These are phyloP conservation scores for Pseudogymnoascus sp. DNA, from an alignment of 2,329 filamentous ascomycete genomes.

Conservation along the genomic window DNA sequence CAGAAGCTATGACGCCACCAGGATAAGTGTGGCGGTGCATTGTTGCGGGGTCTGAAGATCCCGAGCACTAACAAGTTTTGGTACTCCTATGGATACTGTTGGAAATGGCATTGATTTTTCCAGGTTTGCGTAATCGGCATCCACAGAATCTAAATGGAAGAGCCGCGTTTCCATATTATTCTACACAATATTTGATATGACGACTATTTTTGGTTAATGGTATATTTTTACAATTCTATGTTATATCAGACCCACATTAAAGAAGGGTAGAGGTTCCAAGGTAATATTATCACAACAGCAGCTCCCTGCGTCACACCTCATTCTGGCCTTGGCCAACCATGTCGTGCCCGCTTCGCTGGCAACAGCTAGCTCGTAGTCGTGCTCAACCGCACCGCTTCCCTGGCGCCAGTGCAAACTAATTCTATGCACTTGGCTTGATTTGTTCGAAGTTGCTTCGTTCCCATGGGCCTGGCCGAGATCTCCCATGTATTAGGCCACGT, in stretches of 20 bases:
- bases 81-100: not conserved
- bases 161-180: not conserved
- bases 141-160: not conserved
- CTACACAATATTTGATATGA: slow-evolving; percentile 2
- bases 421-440: not conserved
- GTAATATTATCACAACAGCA: slow-evolving; percentile 7
- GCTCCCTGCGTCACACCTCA: slow-evolving; percentile 4
- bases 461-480: not conserved
- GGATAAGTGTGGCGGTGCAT: slow-evolving; percentile 1
- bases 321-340: not conserved
- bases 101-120: not conserved
- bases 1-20: slow-evolving; percentile 5
- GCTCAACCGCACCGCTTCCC: not conserved
- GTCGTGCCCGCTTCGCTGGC: not conserved
- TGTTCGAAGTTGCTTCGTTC: not conserved
- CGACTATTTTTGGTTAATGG: not conserved
- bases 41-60: not conserved
- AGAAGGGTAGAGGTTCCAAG: not conserved
- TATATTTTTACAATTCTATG: slow-evolving; percentile 4
- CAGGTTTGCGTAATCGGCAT: not conserved
- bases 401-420: slow-evolving; percentile 2
- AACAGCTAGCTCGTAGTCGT: not conserved
- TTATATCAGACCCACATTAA: not conserved
- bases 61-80: not conserved
- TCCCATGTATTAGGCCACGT: not conserved